Evolutionary conservation across 2,329 filamentous ascomycete genomes (phyloP).

Genomic region (Alternaria sp.): DNA sequence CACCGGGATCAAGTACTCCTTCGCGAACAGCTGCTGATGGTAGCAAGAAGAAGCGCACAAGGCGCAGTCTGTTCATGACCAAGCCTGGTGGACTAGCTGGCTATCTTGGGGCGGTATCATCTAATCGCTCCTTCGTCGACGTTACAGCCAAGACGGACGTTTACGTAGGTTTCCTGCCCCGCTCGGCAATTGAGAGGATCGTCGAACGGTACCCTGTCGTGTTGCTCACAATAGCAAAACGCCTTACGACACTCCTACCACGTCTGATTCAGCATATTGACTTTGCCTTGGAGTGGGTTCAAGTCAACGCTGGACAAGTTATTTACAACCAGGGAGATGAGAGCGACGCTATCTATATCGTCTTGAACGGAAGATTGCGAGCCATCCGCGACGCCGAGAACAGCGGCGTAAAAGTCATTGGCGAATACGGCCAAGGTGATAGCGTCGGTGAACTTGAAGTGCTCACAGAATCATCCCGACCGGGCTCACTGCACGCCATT

Average conservation of each 20-base stretch:
- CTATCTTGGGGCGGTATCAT: slow-evolving; percentile 93
- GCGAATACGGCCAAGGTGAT: slow-evolving; percentile 95
- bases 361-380: slow-evolving; percentile 89
- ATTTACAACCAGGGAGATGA: slow-evolving; percentile 94
- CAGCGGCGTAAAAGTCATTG: slow-evolving; percentile 83
- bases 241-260: slow-evolving; percentile 87
- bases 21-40: slow-evolving; percentile 41
- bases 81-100: slow-evolving; percentile 95
- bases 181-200: slow-evolving; percentile 85
- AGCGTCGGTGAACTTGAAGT: slow-evolving; percentile 98
- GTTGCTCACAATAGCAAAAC: slow-evolving; percentile 93
- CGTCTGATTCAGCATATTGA: slow-evolving; percentile 94
- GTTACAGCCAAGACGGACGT: slow-evolving; percentile 98
- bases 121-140: slow-evolving; percentile 94
- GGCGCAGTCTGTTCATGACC: slow-evolving; percentile 83
- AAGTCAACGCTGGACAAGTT: slow-evolving; percentile 93
- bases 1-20: slow-evolving; percentile 37
- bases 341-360: slow-evolving; percentile 97
- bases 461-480: slow-evolving; percentile 89
- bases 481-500: slow-evolving; percentile 92
- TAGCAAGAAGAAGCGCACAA: slow-evolving; percentile 60
- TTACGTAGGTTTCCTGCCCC: slow-evolving; percentile 92
- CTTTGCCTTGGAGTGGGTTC: slow-evolving; percentile 97
- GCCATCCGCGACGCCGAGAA: slow-evolving; percentile 83
- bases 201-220: slow-evolving; percentile 93